Evolutionary conservation across 2,329 filamentous ascomycete species (phyloP), one percentile per base, ranked within the genome.

Genomic region (Penicillium sp.): DNA sequence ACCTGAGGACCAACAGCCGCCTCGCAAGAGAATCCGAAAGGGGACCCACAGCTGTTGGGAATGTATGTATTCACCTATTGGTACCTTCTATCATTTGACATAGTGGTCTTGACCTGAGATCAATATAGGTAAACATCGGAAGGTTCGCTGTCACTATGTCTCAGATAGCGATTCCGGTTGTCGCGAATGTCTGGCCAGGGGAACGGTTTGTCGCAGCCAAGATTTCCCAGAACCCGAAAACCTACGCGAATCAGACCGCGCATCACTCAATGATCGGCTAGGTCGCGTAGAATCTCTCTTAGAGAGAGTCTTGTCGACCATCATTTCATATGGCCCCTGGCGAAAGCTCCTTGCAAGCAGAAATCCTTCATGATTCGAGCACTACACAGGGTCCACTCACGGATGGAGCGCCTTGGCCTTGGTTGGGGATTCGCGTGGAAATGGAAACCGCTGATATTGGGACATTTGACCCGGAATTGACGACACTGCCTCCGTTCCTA

Each of bases 11-110:
- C 47, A 53, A 13, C 47, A 54, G 26, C 56, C 56, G n/a, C 53
- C 58, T 51, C 53, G 60, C 8, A 62, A 62, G 53, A 62, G 53
- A 55, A 46, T 62, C 48, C 55, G 60, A 48, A 62, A 58, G 24
- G 58, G 58, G 45, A 62, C 58, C 26, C 60, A 51, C 47, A 62
- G 58, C 47, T 62, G 58, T 29, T 62, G 60, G 60, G 55, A 62
- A 54, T 62, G 55, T 62, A 58, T 31, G 52, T 56, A 39, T 1
- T 26, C 24, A 26, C 24, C 24, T 26, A 26, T 26, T 26, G 24
- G 24, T 26, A 8, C 24, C 1, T 26, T 26, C 24, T 26, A 26
- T 26, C 24, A 26, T 26, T 7, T 26, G 24, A 26, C 1, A 26
- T 26, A 26, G 24, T 26, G 24, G 24, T 26, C 24, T 26, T 26